Evolutionary conservation across 129 eudicot species (phyloP).

Genomic region (Flaveria ramosissima): DNA sequence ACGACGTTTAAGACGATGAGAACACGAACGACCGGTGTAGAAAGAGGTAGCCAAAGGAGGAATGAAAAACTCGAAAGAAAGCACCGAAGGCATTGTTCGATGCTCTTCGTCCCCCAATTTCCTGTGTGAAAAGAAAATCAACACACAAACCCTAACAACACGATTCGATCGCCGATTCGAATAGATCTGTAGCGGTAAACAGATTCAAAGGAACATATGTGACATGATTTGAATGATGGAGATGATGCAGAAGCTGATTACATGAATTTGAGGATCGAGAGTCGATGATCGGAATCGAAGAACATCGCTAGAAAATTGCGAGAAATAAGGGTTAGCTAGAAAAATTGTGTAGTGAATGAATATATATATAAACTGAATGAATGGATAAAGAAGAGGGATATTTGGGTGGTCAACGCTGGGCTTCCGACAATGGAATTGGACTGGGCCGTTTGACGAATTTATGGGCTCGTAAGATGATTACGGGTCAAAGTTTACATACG

Average conservation of each 20-base stretch:
- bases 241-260: neutral
- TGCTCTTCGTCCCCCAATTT: constrained; percentile 53
- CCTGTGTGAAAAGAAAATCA: constrained; percentile 5
- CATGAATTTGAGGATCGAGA: constrained; percentile 34
- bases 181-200: constrained; percentile 10
- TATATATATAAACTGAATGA: constrained; percentile 4
- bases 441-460: constrained; percentile 13
- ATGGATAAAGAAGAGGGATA: constrained; percentile 25
- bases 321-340: constrained; percentile 18
- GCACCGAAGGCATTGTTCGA: constrained; percentile 97
- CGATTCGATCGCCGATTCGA: constrained; percentile 26
- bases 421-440: constrained; percentile 3
- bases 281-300: constrained; percentile 40
- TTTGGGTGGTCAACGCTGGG: constrained; percentile 41
- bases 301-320: constrained; percentile 36
- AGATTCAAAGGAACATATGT: constrained; percentile 11
- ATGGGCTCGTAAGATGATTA: constrained; percentile 10
- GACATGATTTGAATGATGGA: constrained; percentile 17
- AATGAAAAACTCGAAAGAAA: constrained; percentile 40
- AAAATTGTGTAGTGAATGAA: constrained; percentile 12
- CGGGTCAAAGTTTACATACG: neutral
- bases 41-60: constrained; percentile 46
- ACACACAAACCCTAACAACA: constrained; percentile 38
- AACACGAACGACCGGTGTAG: constrained; percentile 53
- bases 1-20: constrained; percentile 83